Conservation (phyloP, 768 basidiomycete genomes). For the Goffeauzyma gilvescens region DNA sequence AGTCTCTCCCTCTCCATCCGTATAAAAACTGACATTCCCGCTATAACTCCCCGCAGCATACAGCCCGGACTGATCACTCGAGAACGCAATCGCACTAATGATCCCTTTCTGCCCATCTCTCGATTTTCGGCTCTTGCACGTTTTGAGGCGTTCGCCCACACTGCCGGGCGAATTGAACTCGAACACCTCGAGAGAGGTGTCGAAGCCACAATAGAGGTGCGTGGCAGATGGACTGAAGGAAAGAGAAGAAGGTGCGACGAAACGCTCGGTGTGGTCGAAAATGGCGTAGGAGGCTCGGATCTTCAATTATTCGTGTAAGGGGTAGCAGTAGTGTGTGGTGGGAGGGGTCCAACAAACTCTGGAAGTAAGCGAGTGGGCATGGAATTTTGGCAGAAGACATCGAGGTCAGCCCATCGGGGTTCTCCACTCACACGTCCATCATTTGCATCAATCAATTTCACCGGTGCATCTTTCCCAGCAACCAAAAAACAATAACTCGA, state of each 20-base stretch:
- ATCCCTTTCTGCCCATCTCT: conserved; percentile 82
- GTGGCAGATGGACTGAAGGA: conserved; percentile 39
- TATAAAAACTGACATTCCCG: conserved; percentile 30
- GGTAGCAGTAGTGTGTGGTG: too few relatives aligned
- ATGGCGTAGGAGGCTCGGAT: conserved; percentile 79
- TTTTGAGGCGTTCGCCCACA: conserved; percentile 46
- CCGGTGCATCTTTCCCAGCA: conserved; percentile 64
- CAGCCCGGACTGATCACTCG: conserved; percentile 42
- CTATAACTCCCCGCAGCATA: conserved; percentile 64
- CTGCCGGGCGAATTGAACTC: conserved; percentile 55
- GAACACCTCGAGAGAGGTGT: conserved; percentile 69
- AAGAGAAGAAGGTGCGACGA: conserved; percentile 67
- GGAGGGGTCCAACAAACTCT: conserved; percentile 1
- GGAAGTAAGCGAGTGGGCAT: not conserved
- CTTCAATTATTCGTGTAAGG: conserved; percentile 38
- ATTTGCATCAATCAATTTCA: conserved; percentile 62
- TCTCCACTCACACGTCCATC: conserved; percentile 44
- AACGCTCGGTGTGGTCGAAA: conserved; percentile 80
- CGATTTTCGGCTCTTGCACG: conserved; percentile 55
- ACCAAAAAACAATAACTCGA: conserved; percentile 64
- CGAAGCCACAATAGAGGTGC: conserved; percentile 72
- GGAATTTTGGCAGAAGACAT: not conserved
- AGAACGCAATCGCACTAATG: conserved; percentile 65
- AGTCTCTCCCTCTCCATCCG: conserved; percentile 40
- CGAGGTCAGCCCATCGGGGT: not conserved